Evolutionary conservation across 2,329 filamentous ascomycete genomes (phyloP).

Genomic region (Akanthomyces uredinophilus): DNA sequence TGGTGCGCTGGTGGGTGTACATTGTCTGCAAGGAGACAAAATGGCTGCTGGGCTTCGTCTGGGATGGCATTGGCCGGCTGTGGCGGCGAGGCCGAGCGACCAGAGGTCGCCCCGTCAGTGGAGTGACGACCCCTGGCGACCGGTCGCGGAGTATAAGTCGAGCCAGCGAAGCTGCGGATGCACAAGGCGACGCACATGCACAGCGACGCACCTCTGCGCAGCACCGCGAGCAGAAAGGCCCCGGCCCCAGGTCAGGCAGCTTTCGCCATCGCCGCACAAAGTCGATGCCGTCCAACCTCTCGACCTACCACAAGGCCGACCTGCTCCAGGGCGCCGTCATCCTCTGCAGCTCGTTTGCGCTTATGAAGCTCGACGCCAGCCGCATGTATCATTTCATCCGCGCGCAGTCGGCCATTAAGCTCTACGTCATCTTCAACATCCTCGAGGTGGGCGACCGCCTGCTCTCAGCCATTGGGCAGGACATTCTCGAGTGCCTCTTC

Average conservation of each 20-base stretch:
- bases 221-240: conserved; percentile 20
- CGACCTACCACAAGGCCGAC: conserved; percentile 90
- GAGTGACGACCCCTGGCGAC: conserved; percentile 30
- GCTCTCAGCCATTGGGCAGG: conserved; percentile 86
- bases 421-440: conserved; percentile 98
- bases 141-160: conserved; percentile 37
- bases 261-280: conserved; percentile 68
- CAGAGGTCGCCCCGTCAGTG: conserved; percentile 33
- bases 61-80: conserved; percentile 71
- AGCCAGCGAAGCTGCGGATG: conserved; percentile 21
- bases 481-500: conserved; percentile 93
- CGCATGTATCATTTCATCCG: conserved; percentile 98
- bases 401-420: conserved; percentile 92
- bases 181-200: neutral
- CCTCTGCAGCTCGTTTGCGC: conserved; percentile 72
- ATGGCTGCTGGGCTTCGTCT: conserved; percentile 72
- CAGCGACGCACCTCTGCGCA: conserved; percentile 17
- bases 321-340: conserved; percentile 87
- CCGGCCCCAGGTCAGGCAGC: conserved; percentile 29
- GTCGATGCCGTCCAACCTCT: conserved; percentile 78
- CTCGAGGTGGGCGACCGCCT: conserved; percentile 89
- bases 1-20: conserved; percentile 73
- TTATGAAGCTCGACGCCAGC: conserved; percentile 91
- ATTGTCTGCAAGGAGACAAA: conserved; percentile 65
- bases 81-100: conserved; percentile 56